phyloP scores from a whole-genome alignment of 768 basidiomycete species.

The Auricularia cornea region DNA sequence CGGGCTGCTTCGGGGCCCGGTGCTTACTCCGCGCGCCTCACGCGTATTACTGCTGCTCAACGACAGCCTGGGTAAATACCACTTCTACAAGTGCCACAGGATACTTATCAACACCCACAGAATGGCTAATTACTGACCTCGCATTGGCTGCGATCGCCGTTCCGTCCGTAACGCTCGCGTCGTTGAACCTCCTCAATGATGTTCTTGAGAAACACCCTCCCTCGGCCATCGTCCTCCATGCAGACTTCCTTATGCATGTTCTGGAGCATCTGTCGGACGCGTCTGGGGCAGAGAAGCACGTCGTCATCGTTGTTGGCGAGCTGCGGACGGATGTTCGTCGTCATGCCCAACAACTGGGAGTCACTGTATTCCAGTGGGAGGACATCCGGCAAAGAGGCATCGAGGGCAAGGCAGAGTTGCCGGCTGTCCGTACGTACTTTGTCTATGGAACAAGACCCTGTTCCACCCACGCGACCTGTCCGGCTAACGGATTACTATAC shows the following conservation, averaged over 20 bases:
- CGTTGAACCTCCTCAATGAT: conserved; percentile 50
- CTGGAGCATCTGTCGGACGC: conserved; percentile 65
- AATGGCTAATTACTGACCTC: conserved; percentile 72
- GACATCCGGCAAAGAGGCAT: conserved; percentile 65
- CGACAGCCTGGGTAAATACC: conserved; percentile 58
- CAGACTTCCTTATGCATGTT: conserved; percentile 55
- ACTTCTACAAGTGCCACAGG: background rate
- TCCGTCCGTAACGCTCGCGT: conserved; percentile 56
- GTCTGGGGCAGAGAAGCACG: conserved; percentile 39
- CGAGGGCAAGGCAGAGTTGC: conserved; percentile 25
- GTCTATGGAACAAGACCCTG: conserved; percentile 2
- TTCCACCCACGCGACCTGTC: conserved; percentile 5
- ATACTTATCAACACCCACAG: conserved; percentile 29
- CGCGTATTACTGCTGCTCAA: conserved; percentile 71
- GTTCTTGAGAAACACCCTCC: conserved; percentile 60
- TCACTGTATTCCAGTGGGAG: conserved; percentile 48
- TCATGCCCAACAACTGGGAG: conserved; percentile 19
- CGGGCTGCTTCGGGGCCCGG: conserved; percentile 52
- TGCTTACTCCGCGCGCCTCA: conserved; percentile 49
- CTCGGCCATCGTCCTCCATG: conserved; percentile 65
- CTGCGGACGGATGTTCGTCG: conserved; percentile 37
- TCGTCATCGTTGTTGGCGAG: conserved; percentile 68
- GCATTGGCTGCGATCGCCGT: conserved; percentile 67
- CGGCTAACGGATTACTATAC: background rate
- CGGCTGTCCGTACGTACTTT: conserved; percentile 33